These are phyloP conservation scores for Ilyonectria destructans DNA, from an alignment of 2,329 filamentous ascomycete species.

Conservation along the genomic window DNA sequence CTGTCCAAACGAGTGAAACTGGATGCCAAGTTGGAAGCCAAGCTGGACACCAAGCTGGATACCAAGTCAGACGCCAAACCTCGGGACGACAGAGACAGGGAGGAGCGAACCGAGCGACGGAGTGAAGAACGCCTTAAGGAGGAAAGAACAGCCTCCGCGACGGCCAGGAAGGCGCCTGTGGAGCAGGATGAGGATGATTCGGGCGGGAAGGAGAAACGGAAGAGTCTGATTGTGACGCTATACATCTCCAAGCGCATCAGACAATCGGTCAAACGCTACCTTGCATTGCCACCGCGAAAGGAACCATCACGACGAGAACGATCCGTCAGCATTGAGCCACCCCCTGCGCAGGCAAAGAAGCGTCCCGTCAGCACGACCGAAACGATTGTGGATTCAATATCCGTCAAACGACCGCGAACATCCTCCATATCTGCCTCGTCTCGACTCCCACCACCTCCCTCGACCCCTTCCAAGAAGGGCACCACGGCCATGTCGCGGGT, in stretches of 20 bases:
- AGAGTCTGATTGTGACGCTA: conserved; percentile 61
- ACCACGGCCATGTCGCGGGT: conserved; percentile 68
- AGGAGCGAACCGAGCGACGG: conserved; percentile 39
- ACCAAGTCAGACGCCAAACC: conserved; percentile 30
- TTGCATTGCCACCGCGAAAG: conserved; percentile 62
- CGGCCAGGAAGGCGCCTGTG: conserved; percentile 48
- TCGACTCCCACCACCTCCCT: conserved; percentile 60
- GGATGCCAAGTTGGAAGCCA: conserved; percentile 38
- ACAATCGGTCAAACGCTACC: conserved; percentile 63
- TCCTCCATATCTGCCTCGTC: conserved; percentile 57
- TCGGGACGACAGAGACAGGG: conserved; percentile 41
- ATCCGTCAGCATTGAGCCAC: conserved; percentile 60
- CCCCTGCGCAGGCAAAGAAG: conserved; percentile 61
- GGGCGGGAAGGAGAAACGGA: conserved; percentile 40
- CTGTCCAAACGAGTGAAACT: conserved; percentile 53
- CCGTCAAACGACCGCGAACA: conserved; percentile 61
- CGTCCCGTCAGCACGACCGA: conserved; percentile 62
- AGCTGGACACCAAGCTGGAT: conserved; percentile 1
- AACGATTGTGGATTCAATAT: conserved; percentile 54
- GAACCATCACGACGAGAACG: conserved; percentile 52
- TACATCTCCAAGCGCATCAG: conserved; percentile 65
- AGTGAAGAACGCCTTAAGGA: conserved; percentile 44
- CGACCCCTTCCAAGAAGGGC: conserved; percentile 68
- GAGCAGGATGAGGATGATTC: conserved; percentile 53
- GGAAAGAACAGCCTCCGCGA: conserved; percentile 35